Evolutionary conservation across 352 stramenopile species (phyloP).

Genomic region (Globisporangium megalacanthum): DNA sequence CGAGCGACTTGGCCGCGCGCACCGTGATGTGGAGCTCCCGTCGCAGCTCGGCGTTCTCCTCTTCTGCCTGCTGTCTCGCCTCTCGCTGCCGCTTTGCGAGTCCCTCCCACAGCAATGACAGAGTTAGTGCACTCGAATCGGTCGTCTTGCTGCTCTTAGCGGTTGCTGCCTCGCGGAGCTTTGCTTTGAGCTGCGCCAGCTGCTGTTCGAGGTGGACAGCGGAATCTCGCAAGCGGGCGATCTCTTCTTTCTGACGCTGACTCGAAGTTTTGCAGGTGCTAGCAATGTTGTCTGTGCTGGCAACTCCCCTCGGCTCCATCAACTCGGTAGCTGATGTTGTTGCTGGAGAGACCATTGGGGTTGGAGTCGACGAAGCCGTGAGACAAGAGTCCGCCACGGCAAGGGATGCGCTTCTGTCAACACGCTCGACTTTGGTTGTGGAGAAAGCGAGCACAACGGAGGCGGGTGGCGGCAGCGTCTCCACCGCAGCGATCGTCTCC

Average conservation of each 20-base stretch:
- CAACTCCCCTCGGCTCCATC: no score
- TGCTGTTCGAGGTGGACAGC: neutral
- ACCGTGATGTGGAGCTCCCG: neutral
- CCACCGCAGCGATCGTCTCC: neutral
- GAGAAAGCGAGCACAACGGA: neutral
- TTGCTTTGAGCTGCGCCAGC: neutral
- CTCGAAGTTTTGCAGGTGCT: constrained; percentile 1
- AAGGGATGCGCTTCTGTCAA: neutral
- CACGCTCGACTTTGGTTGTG: neutral
- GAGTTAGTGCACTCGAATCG: neutral
- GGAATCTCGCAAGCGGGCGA: neutral
- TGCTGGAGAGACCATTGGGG: no score
- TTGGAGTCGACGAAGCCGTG: neutral
- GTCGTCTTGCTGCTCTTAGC: neutral
- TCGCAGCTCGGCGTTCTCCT: constrained; percentile 7
- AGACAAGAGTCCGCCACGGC: neutral
- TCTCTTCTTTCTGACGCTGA: constrained; percentile 7
- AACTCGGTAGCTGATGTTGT: neutral
- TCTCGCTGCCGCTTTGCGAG: constrained; percentile 5
- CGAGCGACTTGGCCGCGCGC: constrained; percentile 1
- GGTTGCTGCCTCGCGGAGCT: neutral
- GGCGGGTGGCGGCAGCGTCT: neutral
- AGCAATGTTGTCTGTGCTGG: neutral
- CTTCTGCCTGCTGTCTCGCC: constrained; percentile 4
- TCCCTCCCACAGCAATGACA: constrained; percentile 2